phyloP scores from a whole-genome alignment of 805 yeast genomes.

The Yarrowia sp. region DNA sequence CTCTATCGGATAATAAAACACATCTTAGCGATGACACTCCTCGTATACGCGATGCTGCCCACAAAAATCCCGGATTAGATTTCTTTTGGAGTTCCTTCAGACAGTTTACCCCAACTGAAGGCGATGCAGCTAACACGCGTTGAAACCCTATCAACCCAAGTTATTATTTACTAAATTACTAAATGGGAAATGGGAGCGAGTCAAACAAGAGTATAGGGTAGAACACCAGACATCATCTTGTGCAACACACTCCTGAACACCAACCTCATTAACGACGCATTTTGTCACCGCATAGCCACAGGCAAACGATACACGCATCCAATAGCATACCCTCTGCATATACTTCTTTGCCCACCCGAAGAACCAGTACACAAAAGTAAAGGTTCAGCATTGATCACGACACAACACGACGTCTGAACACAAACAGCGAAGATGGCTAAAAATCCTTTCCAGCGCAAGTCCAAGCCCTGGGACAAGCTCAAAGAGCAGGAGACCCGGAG shows the following conservation, averaged over 20 bases:
- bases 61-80: too few relatives aligned
- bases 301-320: background rate
- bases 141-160: background rate
- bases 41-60: too few relatives aligned
- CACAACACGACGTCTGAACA: background rate
- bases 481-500: conserved; percentile 10
- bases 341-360: too few relatives aligned
- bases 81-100: background rate
- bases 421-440: background rate
- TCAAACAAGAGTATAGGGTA: background rate
- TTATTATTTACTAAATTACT: conserved; percentile 11
- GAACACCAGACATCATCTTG: background rate
- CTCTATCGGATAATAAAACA: background rate
- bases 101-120: background rate
- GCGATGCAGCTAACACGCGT: conserved; percentile 11
- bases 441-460: conserved; percentile 4
- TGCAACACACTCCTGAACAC: background rate
- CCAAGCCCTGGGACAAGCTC: conserved; percentile 23
- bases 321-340: background rate
- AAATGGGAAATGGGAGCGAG: conserved; percentile 15
- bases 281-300: background rate
- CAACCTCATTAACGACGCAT: background rate
- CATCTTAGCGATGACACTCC: too few relatives aligned
- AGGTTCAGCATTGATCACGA: background rate
- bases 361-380: too few relatives aligned